These are phyloP conservation scores for Corymbia calophylla DNA, from an alignment of 441 rosid species.

Conservation along the genomic window DNA sequence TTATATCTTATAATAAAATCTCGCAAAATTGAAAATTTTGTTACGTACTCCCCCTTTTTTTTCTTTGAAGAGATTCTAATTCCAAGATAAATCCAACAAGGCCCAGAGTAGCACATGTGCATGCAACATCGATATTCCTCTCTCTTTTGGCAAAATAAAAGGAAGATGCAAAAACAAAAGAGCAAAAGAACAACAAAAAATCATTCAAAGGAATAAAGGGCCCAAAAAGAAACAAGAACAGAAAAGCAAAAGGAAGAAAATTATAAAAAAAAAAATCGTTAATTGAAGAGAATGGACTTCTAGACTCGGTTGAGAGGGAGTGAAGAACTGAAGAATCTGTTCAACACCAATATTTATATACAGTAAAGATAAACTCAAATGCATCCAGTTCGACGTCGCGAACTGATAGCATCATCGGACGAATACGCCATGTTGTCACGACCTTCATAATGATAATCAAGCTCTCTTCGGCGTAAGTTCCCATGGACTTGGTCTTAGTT, in stretches of 20 bases:
- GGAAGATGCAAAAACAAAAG: slow-evolving; percentile 4
- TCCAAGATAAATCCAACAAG: neutral
- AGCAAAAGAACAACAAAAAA: neutral
- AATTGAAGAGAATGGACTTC: neutral
- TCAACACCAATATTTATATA: no score
- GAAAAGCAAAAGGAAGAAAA: neutral
- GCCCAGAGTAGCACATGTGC: neutral
- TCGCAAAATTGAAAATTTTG: neutral
- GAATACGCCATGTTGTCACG: no score
- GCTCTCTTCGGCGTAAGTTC: neutral
- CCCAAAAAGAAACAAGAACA: slow-evolving; percentile 9
- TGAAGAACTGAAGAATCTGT: no score
- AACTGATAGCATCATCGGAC: neutral
- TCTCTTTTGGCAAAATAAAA: slow-evolving; percentile 1
- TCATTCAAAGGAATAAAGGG: neutral
- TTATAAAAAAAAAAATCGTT: neutral
- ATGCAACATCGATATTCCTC: neutral
- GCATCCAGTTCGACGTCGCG: no score
- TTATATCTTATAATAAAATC: neutral
- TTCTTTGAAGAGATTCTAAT: neutral
- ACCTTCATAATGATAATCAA: no score
- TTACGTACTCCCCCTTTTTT: accelerated
- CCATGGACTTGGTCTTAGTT: no score
- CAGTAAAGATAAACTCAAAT: no score
- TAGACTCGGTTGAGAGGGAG: no score